Base-by-base conservation (phyloP, 2,329 filamentous ascomycete species). In the Sclerotinia glacialis region DNA sequence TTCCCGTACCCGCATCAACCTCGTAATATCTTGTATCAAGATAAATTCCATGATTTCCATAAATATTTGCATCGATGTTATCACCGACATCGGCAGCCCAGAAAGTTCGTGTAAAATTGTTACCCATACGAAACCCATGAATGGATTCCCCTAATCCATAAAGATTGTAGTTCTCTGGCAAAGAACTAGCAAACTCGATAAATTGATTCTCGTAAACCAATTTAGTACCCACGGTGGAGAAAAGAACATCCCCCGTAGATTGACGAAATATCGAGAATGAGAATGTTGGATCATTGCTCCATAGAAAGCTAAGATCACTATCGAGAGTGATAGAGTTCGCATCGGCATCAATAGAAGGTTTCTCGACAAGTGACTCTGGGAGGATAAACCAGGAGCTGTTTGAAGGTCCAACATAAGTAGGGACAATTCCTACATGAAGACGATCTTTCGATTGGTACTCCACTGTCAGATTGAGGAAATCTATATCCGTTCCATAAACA, bases 121-220 rank as follows among this genome's bases (percentile, higher is more conserved):
- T 88, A 34, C 89, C 85, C n/a, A 94, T 81, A 47, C 89, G 82
- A 47, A 93, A 80, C 18, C 84, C 85, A 72, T 90, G 88, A 42
- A 93, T 90, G 0, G 85, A 84, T 78, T 93, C 90, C 21, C 89
- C 89, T 37, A 93, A 79, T 1, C 90, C 90, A 69, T 92, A 92
- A 0, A 92, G 75, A 70, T 93, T 92, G 77, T 92, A 92, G 60
- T 89, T 83, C 67, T 89, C 82, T 0, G 89, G 89, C 18, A 92
- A 76, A 34, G 81, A 75, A 23, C 87, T 88, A 6, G 82, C 82
- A 70, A 93, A 89, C 72, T 93, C 90, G 52, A 93, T 84, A 76
- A 92, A 93, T 72, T 93, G 90, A 71, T 93, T 84, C 73, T 92
- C 89, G 72, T 86, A 93, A 0, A 93, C 85, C 18, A 93, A 77